phyloP scores from a whole-genome alignment of 2,329 filamentous ascomycete species.

The Alternaria postmessia region DNA sequence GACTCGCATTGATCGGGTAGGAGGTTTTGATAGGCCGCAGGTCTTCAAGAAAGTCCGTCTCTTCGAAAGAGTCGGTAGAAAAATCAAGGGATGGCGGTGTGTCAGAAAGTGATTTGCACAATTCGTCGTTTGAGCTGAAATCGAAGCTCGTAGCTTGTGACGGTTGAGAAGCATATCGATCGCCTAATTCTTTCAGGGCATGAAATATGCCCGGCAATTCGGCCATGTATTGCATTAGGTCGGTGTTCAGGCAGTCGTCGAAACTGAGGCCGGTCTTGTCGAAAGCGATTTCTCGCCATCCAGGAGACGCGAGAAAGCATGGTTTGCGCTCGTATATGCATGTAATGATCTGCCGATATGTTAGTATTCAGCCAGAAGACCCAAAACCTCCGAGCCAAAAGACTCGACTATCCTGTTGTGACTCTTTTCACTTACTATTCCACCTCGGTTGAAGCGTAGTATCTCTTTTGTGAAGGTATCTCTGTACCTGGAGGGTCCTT shows the following conservation, averaged over 20 bases:
- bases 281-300: constrained; percentile 46
- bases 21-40: constrained; percentile 16
- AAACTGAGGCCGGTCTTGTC: constrained; percentile 38
- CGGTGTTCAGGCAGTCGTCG: constrained; percentile 40
- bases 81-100: constrained; percentile 32
- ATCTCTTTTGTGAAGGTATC: constrained; percentile 45
- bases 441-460: constrained; percentile 40
- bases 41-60: constrained; percentile 24
- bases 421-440: constrained; percentile 34
- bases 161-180: constrained; percentile 7
- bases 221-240: constrained; percentile 39
- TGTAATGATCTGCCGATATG: constrained; percentile 37
- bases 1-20: neutral
- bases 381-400: neutral
- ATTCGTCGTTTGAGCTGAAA: constrained; percentile 4
- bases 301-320: constrained; percentile 41
- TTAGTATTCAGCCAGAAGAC: constrained; percentile 3
- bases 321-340: constrained; percentile 42
- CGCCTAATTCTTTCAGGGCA: constrained; percentile 34
- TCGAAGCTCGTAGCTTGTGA: constrained; percentile 8
- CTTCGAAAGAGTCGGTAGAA: constrained; percentile 24
- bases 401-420: neutral
- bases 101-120: constrained; percentile 16
- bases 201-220: constrained; percentile 38
- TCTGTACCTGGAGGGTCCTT: constrained; percentile 36